Evolutionary conservation across 192 early-diverging fungal genomes (phyloP).

Genomic region (Backusella westeae): DNA sequence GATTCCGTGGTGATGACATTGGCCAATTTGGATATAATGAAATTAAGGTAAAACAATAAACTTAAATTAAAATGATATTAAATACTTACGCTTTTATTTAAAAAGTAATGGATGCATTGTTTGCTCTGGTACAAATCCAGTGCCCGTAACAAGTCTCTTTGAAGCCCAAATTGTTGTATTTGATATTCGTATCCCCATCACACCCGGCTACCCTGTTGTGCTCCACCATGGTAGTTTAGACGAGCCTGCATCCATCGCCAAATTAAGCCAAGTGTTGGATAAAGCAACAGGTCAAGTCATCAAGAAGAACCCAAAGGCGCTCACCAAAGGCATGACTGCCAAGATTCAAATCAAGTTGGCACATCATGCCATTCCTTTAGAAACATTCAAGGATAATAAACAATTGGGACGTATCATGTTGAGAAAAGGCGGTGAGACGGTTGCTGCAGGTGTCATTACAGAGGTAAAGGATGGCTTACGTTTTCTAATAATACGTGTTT

Average conservation of each 20-base stretch:
- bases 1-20: constrained; percentile 83
- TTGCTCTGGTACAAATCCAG: constrained; percentile 64
- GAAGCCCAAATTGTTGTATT: constrained; percentile 90
- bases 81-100: neutral
- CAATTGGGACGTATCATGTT: constrained; percentile 88
- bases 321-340: constrained; percentile 64
- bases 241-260: constrained; percentile 74
- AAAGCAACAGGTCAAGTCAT: constrained; percentile 80
- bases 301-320: constrained; percentile 79
- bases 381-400: constrained; percentile 82
- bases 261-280: constrained; percentile 76
- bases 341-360: constrained; percentile 76
- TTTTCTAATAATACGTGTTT: neutral
- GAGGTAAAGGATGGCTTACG: constrained; percentile 20
- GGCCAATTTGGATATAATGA: constrained; percentile 66
- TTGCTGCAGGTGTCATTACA: constrained; percentile 85
- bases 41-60: constrained; percentile 52
- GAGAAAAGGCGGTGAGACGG: constrained; percentile 78
- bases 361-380: constrained; percentile 78
- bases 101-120: constrained; percentile 78
- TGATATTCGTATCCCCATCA: constrained; percentile 90
- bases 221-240: constrained; percentile 84
- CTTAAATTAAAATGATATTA: neutral
- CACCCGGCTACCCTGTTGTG: constrained; percentile 84
- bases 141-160: constrained; percentile 78